Evolutionary conservation across 2,329 filamentous ascomycete genomes (phyloP).

Genomic region (Dothiorella sarmentorum): DNA sequence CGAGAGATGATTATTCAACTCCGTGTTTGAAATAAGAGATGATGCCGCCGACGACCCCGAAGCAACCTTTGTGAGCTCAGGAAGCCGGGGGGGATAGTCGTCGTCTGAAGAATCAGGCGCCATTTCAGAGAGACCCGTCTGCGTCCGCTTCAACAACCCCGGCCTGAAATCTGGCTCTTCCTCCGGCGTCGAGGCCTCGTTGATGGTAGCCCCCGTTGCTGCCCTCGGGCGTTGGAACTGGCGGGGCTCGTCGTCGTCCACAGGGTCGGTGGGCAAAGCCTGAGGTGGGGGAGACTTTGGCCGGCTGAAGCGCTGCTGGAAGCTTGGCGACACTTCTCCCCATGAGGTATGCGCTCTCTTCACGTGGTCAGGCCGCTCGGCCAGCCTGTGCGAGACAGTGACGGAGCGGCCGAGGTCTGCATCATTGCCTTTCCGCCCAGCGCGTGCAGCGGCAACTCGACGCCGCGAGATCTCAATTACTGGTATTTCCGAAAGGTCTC

Average conservation of each 20-base stretch:
- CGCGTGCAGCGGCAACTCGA: conserved; percentile 5
- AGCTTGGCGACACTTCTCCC: conserved; percentile 35
- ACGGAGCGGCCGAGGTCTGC: conserved; percentile 11
- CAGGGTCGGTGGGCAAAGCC: not conserved
- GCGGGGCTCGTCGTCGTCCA: not conserved
- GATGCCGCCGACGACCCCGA: conserved; percentile 23
- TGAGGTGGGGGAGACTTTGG: conserved; percentile 16
- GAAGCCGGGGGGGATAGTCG: conserved; percentile 46
- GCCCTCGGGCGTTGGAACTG: conserved; percentile 25
- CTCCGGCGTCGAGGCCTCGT: conserved; percentile 27
- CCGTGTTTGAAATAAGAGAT: conserved; percentile 26
- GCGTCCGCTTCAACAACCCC: conserved; percentile 55
- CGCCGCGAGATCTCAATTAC: conserved; percentile 63
- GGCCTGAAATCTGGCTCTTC: conserved; percentile 25
- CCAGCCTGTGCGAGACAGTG: conserved; percentile 8
- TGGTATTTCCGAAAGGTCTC: conserved; percentile 76
- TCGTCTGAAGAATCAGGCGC: conserved; percentile 24
- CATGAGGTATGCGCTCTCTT: conserved; percentile 33
- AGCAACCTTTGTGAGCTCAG: conserved; percentile 20
- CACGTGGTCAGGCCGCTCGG: conserved; percentile 17
- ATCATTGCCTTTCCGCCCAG: conserved; percentile 15
- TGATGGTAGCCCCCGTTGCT: conserved; percentile 25
- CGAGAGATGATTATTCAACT: conserved; percentile 29
- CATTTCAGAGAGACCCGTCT: conserved; percentile 49
- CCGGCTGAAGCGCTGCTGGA: conserved; percentile 25